Conservation (phyloP, 1,284 basidiomycete species). For the Mycena citricolor region DNA sequence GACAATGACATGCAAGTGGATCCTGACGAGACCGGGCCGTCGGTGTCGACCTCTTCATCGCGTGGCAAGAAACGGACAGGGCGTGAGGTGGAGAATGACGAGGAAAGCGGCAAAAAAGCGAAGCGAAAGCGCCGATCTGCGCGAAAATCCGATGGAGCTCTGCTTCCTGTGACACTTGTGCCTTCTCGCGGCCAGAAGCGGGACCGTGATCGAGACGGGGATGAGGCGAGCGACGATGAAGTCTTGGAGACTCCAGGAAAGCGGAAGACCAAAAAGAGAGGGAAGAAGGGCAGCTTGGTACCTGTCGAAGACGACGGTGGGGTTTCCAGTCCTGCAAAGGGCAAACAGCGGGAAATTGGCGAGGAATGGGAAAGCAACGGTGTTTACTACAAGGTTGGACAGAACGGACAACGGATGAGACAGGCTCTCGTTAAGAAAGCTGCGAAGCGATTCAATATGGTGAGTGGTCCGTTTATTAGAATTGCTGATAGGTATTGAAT, state of each 20-base stretch:
- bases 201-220: slow-evolving; percentile 49
- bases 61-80: slow-evolving; percentile 80
- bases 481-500: neutral
- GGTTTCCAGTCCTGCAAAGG: slow-evolving; percentile 42
- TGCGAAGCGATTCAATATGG: slow-evolving; percentile 70
- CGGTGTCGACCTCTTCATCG: no score
- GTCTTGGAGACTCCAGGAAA: slow-evolving; percentile 31
- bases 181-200: slow-evolving; percentile 61
- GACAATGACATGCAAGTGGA: slow-evolving; percentile 26
- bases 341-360: slow-evolving; percentile 54
- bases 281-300: slow-evolving; percentile 35
- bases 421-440: slow-evolving; percentile 68
- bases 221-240: slow-evolving; percentile 48
- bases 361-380: slow-evolving; percentile 75
- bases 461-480: slow-evolving; percentile 34
- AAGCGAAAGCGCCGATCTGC: slow-evolving; percentile 50
- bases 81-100: slow-evolving; percentile 55
- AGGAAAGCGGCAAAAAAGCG: slow-evolving; percentile 39
- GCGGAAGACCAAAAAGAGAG: slow-evolving; percentile 40
- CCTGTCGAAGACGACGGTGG: slow-evolving; percentile 31
- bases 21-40: no score
- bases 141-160: slow-evolving; percentile 42
- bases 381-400: slow-evolving; percentile 66
- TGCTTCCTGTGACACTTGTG: no score
- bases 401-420: slow-evolving; percentile 66